These are phyloP conservation scores for Cyanidium caldarium DNA, from an alignment of 23 red algal species.

Conservation along the genomic window DNA sequence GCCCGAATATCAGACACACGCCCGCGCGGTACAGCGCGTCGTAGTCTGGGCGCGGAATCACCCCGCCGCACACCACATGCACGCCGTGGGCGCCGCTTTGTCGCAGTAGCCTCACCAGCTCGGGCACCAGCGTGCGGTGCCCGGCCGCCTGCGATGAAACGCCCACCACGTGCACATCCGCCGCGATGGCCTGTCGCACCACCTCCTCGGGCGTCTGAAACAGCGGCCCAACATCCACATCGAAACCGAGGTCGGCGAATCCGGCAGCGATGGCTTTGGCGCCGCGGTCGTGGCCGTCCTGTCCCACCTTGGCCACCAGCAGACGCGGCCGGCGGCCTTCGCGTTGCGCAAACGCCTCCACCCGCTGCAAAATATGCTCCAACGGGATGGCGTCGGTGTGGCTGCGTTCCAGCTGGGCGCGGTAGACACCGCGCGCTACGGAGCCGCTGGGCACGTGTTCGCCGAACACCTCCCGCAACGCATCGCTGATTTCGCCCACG, in stretches of 20 bases:
- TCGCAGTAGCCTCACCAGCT: constrained; percentile 4
- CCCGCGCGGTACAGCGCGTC: neutral
- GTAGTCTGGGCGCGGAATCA: constrained; percentile 12
- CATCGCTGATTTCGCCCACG: constrained; percentile 20
- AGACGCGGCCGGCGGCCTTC: constrained; percentile 23
- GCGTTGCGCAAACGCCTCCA: neutral
- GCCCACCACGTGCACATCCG: constrained; percentile 28
- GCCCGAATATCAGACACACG: constrained; percentile 16
- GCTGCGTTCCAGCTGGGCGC: too few relatives aligned
- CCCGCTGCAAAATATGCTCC: neutral
- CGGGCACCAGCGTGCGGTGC: constrained; percentile 30
- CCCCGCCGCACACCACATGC: constrained; percentile 13
- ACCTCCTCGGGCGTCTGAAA: constrained; percentile 35
- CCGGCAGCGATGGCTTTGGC: constrained; percentile 31
- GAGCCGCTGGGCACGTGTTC: neutral
- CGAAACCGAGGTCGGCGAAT: constrained; percentile 34
- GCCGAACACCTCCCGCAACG: constrained; percentile 11
- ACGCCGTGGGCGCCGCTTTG: neutral
- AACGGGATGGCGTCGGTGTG: too few relatives aligned
- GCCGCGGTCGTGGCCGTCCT: constrained; percentile 38
- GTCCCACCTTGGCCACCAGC: constrained; percentile 34
- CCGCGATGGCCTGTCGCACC: constrained; percentile 12
- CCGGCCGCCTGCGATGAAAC: constrained; percentile 24
- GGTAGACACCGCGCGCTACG: constrained; percentile 18
- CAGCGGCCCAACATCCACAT: constrained; percentile 30